phyloP scores from a whole-genome alignment of 306 rosid genomes.

The Gastrolobium bilobum region DNA sequence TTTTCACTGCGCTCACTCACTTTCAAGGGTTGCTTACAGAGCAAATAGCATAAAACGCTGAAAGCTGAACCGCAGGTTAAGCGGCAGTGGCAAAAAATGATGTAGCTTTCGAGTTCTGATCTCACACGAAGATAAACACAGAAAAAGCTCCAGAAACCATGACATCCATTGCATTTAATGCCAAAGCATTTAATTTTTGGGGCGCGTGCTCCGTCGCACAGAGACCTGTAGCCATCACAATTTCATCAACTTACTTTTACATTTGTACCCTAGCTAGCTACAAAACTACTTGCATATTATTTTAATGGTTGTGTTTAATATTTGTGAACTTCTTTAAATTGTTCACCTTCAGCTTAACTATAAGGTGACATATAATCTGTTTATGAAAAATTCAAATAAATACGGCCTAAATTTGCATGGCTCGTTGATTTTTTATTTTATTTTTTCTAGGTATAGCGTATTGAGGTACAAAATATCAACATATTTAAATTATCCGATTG shows the following conservation, averaged over 20 bases:
- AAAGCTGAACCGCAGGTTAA: conserved; percentile 31
- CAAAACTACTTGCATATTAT: too few relatives aligned
- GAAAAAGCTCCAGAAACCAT: conserved; percentile 60
- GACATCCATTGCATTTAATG: conserved; percentile 57
- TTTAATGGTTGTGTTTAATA: background rate
- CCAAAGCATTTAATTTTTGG: conserved; percentile 63
- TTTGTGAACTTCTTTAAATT: background rate
- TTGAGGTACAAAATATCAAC: too few relatives aligned
- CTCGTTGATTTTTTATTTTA: background rate
- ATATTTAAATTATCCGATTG: background rate
- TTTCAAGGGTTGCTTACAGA: conserved; percentile 48
- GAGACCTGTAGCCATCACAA: conserved; percentile 48
- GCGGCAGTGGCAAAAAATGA: conserved; percentile 69
- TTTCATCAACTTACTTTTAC: conserved; percentile 42
- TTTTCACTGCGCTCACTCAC: conserved; percentile 47
- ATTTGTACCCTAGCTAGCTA: conserved; percentile 21
- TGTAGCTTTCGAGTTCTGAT: conserved; percentile 66
- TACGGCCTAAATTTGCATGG: background rate
- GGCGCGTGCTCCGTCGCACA: conserved; percentile 68
- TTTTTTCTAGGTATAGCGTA: background rate
- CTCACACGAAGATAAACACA: conserved; percentile 51
- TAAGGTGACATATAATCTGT: background rate
- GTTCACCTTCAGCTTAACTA: background rate
- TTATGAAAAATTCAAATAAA: background rate
- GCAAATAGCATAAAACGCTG: conserved; percentile 50